These are phyloP conservation scores for Diaporthe sp. DNA, from an alignment of 2,329 filamentous ascomycete genomes.

Conservation along the genomic window DNA sequence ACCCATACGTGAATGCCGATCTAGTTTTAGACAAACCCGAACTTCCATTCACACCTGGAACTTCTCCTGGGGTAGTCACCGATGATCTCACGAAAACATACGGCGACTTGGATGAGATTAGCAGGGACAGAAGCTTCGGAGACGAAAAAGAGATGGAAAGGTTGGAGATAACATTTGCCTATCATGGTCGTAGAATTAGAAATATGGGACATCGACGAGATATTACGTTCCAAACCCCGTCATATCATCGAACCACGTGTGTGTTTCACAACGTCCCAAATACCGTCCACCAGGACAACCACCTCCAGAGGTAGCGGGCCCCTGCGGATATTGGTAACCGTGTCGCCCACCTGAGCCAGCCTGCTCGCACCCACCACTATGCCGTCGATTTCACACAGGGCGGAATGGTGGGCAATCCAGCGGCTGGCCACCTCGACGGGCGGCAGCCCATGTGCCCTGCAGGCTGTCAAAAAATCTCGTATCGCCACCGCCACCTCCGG, in stretches of 20 bases:
- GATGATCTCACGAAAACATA: too few relatives aligned
- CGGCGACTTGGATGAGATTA: too few relatives aligned
- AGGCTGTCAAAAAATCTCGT: constrained; percentile 48
- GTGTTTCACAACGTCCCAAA: constrained; percentile 24
- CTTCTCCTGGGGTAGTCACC: too few relatives aligned
- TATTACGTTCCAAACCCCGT: neutral
- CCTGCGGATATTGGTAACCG: constrained; percentile 24
- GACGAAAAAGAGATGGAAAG: too few relatives aligned
- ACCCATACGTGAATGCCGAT: too few relatives aligned
- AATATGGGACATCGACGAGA: too few relatives aligned
- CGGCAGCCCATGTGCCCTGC: constrained; percentile 44
- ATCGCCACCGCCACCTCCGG: constrained; percentile 48
- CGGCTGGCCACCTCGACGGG: constrained; percentile 50
- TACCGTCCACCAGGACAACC: neutral
- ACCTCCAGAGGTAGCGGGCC: constrained; percentile 22
- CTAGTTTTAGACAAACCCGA: too few relatives aligned
- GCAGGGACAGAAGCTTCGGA: too few relatives aligned
- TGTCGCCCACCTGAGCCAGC: constrained; percentile 36
- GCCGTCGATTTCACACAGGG: constrained; percentile 41
- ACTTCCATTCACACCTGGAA: too few relatives aligned
- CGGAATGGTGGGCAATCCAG: constrained; percentile 42
- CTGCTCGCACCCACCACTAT: constrained; percentile 44
- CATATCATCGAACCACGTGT: constrained; percentile 33
- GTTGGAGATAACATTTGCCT: too few relatives aligned
- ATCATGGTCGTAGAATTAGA: too few relatives aligned